These are phyloP conservation scores for Zygoascus flipseniorum DNA, from an alignment of 805 yeast species.

Conservation along the genomic window DNA sequence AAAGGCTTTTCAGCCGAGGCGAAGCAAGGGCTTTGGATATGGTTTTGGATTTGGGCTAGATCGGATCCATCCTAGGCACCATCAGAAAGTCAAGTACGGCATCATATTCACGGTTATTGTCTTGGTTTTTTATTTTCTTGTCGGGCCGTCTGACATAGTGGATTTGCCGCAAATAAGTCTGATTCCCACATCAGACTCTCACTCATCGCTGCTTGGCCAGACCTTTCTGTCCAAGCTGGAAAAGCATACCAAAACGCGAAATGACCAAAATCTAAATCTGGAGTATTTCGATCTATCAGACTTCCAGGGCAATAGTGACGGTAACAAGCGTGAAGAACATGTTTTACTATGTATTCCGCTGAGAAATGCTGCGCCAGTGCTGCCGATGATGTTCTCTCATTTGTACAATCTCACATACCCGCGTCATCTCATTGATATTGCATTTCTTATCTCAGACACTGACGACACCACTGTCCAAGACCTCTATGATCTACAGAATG, in stretches of 20 bases:
- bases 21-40: not conserved
- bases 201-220: not conserved
- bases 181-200: not conserved
- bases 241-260: not conserved
- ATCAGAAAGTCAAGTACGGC: not conserved
- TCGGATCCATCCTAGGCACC: not conserved
- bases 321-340: conserved; percentile 69
- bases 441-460: conserved; percentile 83
- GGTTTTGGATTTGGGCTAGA: not conserved
- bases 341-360: conserved; percentile 80
- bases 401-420: conserved; percentile 66
- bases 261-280: conserved; percentile 27
- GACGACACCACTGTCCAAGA: conserved; percentile 73
- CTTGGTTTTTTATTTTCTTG: not conserved
- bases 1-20: conserved; percentile 1
- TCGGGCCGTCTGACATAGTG: not conserved
- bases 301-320: conserved; percentile 52
- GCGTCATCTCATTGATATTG: conserved; percentile 67
- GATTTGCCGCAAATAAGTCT: not conserved
- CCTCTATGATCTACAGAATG: conserved; percentile 42
- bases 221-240: not conserved
- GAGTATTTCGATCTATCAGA: conserved; percentile 63
- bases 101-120: not conserved
- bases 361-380: conserved; percentile 81
- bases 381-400: conserved; percentile 80